phyloP scores from a whole-genome alignment of 371 early-diverging fungal species.

The Rhizopus delemar region DNA sequence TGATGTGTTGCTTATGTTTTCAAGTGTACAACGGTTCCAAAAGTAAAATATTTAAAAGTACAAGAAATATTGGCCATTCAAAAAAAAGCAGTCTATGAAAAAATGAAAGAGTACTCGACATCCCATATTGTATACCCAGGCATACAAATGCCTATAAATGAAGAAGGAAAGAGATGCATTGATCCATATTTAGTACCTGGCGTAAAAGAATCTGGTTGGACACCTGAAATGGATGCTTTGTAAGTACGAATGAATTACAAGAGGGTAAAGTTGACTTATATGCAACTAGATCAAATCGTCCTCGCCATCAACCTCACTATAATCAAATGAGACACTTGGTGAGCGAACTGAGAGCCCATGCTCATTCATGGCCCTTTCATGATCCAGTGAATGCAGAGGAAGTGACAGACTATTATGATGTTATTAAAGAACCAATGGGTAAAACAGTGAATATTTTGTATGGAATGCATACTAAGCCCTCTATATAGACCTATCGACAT shows the following conservation, averaged over 20 bases:
- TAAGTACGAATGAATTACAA: slow-evolving; percentile 18
- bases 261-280: not conserved
- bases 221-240: slow-evolving; percentile 76
- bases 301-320: slow-evolving; percentile 56
- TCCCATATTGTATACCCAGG: slow-evolving; percentile 84
- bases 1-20: no score
- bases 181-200: slow-evolving; percentile 72
- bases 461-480: no score
- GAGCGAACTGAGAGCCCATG: slow-evolving; percentile 72
- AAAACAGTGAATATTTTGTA: slow-evolving; percentile 11
- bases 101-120: slow-evolving; percentile 72
- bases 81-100: slow-evolving; percentile 76
- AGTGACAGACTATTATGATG: slow-evolving; percentile 95
- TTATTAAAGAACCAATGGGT: slow-evolving; percentile 99
- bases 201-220: slow-evolving; percentile 91
- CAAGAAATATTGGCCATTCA: slow-evolving; percentile 68
- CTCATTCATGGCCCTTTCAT: slow-evolving; percentile 95
- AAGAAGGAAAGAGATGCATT: slow-evolving; percentile 48
- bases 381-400: slow-evolving; percentile 92
- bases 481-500: slow-evolving; percentile 57
- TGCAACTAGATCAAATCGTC: slow-evolving; percentile 47
- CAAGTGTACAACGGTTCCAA: slow-evolving; percentile 61
- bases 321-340: slow-evolving; percentile 77
- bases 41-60: slow-evolving; percentile 58
- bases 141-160: slow-evolving; percentile 62